These are phyloP conservation scores for Emmonsia crescens DNA, from an alignment of 2,329 filamentous ascomycete genomes.

Conservation along the genomic window DNA sequence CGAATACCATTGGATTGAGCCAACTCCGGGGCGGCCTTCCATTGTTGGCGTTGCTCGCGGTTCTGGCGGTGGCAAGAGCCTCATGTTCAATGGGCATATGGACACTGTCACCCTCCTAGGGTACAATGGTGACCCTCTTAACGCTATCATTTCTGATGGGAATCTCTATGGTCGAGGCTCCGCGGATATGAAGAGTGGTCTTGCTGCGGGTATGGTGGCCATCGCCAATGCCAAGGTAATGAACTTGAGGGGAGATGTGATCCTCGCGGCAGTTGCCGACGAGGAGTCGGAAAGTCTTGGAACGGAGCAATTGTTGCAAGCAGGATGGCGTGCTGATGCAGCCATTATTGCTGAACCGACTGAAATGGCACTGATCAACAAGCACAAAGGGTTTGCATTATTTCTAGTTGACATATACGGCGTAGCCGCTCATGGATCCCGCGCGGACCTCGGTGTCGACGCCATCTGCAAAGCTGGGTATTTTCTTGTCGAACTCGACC, in stretches of 20 bases:
- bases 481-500: slow-evolving; percentile 26
- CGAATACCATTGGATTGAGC: not conserved
- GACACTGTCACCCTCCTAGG: not conserved
- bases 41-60: not conserved
- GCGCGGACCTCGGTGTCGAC: slow-evolving; percentile 37
- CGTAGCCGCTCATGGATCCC: slow-evolving; percentile 27
- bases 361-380: slow-evolving; percentile 30
- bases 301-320: slow-evolving; percentile 40
- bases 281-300: slow-evolving; percentile 44
- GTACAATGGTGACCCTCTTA: slow-evolving; percentile 4
- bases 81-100: not conserved
- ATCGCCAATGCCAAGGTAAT: slow-evolving; percentile 27
- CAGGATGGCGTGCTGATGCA: slow-evolving; percentile 44
- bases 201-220: slow-evolving; percentile 39
- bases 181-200: slow-evolving; percentile 43
- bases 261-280: slow-evolving; percentile 45
- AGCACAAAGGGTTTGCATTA: slow-evolving; percentile 42
- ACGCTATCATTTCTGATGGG: not conserved
- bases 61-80: not conserved
- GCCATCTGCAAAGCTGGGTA: slow-evolving; percentile 40
- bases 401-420: slow-evolving; percentile 25
- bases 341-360: slow-evolving; percentile 44
- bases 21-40: not conserved
- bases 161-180: slow-evolving; percentile 36
- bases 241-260: slow-evolving; percentile 38